A percentile compares a stretch with the other conserved stretches of the same genome.
These are phyloP conservation scores for Termitomyces sp. DNA, from an alignment of 1,284 basidiomycete genomes.

Conservation along the genomic window DNA sequence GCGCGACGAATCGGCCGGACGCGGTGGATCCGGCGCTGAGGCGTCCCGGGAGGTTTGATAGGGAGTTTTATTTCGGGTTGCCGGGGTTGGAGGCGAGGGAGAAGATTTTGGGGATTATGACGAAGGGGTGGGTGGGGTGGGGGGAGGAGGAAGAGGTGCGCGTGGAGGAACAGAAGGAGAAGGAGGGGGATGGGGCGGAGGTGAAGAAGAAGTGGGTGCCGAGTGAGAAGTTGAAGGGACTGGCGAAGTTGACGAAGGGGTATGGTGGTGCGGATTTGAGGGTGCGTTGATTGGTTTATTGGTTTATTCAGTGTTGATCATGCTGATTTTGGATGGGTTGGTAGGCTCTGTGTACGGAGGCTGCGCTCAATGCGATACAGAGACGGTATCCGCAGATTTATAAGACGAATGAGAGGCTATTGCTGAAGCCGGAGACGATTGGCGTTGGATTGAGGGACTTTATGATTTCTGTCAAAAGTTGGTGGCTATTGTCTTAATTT, in stretches of 20 bases:
- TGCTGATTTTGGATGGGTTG: not conserved
- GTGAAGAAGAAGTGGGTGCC: slow-evolving; percentile 29
- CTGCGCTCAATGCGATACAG: slow-evolving; percentile 95
- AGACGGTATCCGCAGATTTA: slow-evolving; percentile 97
- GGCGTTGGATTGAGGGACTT: slow-evolving; percentile 89
- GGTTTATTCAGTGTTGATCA: not conserved
- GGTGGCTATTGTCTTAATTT: slow-evolving; percentile 6
- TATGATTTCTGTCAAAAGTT: slow-evolving; percentile 96
- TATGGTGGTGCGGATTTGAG: slow-evolving; percentile 97
- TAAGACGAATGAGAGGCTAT: slow-evolving; percentile 81
- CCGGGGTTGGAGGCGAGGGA: slow-evolving; percentile 83
- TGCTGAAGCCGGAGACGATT: slow-evolving; percentile 86
- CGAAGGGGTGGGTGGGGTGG: slow-evolving; percentile 87
- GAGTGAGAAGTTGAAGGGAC: slow-evolving; percentile 37
- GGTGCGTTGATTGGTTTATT: slow-evolving; percentile 43
- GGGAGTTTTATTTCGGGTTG: slow-evolving; percentile 97
- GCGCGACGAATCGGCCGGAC: slow-evolving; percentile 96
- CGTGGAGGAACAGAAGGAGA: slow-evolving; percentile 15
- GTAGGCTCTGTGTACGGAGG: slow-evolving; percentile 93
- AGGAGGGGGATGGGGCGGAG: slow-evolving; percentile 34
- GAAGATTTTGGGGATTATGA: slow-evolving; percentile 91
- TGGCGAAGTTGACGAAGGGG: slow-evolving; percentile 92
- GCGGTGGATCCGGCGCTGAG: slow-evolving; percentile 95
- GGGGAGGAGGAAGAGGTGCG: slow-evolving; percentile 48
- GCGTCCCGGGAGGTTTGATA: slow-evolving; percentile 93